Evolutionary conservation across 1,284 basidiomycete species (phyloP).

Genomic region (Irpex sp.): DNA sequence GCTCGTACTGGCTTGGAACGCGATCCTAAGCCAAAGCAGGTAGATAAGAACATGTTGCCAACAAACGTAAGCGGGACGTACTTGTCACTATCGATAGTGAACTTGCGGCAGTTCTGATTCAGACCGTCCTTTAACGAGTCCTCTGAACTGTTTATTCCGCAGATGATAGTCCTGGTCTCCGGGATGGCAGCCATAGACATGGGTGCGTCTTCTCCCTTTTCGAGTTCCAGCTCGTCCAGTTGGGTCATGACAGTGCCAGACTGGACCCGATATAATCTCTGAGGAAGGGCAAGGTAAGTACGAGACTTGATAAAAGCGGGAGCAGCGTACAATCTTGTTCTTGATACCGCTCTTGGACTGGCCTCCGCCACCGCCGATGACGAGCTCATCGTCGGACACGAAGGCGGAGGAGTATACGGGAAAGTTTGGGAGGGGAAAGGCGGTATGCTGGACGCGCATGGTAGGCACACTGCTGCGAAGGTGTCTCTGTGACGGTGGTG

Average conservation of each 20-base stretch:
- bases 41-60: neutral
- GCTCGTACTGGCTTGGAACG: conserved; percentile 47
- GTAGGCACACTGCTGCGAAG: neutral
- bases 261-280: conserved; percentile 74
- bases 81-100: conserved; percentile 59
- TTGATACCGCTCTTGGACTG: conserved; percentile 79
- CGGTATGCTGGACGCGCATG: conserved; percentile 79
- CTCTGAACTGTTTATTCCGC: conserved; percentile 80
- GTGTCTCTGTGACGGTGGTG: neutral
- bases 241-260: conserved; percentile 57
- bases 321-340: conserved; percentile 76
- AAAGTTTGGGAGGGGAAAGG: conserved; percentile 74
- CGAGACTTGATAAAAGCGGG: too few relatives aligned
- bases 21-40: conserved; percentile 40
- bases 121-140: conserved; percentile 58
- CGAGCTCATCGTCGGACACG: conserved; percentile 66
- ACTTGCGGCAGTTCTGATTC: conserved; percentile 84
- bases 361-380: conserved; percentile 90
- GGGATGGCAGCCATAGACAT: conserved; percentile 85
- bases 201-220: conserved; percentile 83
- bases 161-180: conserved; percentile 57
- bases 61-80: conserved; percentile 26
- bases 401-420: conserved; percentile 91
- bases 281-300: conserved; percentile 1
- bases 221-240: conserved; percentile 70